Conservation (phyloP, 2,329 filamentous ascomycete genomes). For the Grosmannia huntii region DNA sequence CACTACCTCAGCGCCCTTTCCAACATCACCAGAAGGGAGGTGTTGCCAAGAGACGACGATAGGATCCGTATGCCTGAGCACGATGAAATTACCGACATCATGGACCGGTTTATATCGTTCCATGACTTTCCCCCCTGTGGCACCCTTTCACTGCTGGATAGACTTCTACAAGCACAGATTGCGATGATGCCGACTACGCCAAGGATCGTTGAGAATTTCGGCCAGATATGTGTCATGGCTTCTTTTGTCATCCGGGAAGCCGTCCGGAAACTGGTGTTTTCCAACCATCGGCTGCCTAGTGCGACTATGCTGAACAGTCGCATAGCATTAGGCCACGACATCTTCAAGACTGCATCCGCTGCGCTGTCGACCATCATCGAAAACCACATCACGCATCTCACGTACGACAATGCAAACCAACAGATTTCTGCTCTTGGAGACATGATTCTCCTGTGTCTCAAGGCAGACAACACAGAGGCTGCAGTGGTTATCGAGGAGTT, state of each 20-base stretch:
- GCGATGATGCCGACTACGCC: constrained; percentile 31
- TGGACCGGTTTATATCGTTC: constrained; percentile 29
- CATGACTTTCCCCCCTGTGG: constrained; percentile 20
- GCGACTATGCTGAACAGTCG: constrained; percentile 6
- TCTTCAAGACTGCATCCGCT: constrained; percentile 29
- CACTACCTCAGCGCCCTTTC: constrained; percentile 33
- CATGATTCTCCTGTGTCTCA: constrained; percentile 30
- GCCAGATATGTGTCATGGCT: constrained; percentile 23
- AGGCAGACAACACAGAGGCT: constrained; percentile 24
- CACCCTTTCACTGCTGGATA: constrained; percentile 28
- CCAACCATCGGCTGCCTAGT: background rate
- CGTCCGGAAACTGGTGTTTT: constrained; percentile 12
- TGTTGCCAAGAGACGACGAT: background rate
- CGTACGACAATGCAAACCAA: constrained; percentile 27
- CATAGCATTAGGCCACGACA: constrained; percentile 18
- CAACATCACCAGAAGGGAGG: constrained; percentile 19
- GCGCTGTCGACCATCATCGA: constrained; percentile 36
- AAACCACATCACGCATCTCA: constrained; percentile 40
- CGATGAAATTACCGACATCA: constrained; percentile 24
- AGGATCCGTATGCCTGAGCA: constrained; percentile 17
- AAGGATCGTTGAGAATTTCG: constrained; percentile 31
- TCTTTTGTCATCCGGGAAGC: constrained; percentile 21
- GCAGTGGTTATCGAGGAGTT: constrained; percentile 20
- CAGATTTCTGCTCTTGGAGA: constrained; percentile 29
- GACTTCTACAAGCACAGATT: constrained; percentile 28